These are phyloP conservation scores for Cladochytrium replicatum DNA, from an alignment of 192 early-diverging fungal species.

Conservation along the genomic window DNA sequence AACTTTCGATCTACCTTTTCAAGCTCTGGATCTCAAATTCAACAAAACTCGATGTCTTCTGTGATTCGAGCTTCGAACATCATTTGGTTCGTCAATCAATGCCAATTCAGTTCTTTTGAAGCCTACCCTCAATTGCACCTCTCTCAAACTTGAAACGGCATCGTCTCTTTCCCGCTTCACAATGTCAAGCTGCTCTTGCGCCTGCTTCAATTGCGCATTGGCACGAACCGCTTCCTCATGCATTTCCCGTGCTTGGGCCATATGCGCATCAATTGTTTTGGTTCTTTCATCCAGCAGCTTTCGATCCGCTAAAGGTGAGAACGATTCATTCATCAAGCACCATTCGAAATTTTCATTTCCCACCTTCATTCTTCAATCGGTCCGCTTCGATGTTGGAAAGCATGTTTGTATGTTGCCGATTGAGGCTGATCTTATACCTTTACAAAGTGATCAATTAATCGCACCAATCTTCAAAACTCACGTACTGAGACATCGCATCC, in stretches of 20 bases:
- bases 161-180: conserved; percentile 22
- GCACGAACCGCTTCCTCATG: conserved; percentile 11
- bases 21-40: conserved; percentile 45
- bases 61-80: conserved; percentile 1
- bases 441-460: conserved; percentile 1
- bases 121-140: conserved; percentile 25
- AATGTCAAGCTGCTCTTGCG: conserved; percentile 2
- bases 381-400: conserved; percentile 30
- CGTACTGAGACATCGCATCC: conserved; percentile 29
- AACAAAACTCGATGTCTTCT: conserved; percentile 19
- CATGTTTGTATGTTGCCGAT: conserved; percentile 21
- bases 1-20: conserved; percentile 23
- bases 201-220: conserved; percentile 10
- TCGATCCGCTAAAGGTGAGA: not conserved
- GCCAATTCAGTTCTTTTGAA: not conserved
- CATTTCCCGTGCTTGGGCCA: conserved; percentile 4
- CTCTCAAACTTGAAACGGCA: conserved; percentile 14
- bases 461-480: conserved; percentile 4
- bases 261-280: conserved; percentile 8
- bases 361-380: conserved; percentile 26
- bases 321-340: conserved; percentile 2
- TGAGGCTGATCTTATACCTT: conserved; percentile 36
- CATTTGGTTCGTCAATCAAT: not conserved
- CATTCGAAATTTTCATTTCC: conserved; percentile 9
- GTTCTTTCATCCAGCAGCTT: conserved; percentile 20